Percentiles rank a stretch among this genome's conserved stretches.
Conservation (phyloP, 495 filamentous ascomycete genomes). For the Trichocladium uniseriatum region DNA sequence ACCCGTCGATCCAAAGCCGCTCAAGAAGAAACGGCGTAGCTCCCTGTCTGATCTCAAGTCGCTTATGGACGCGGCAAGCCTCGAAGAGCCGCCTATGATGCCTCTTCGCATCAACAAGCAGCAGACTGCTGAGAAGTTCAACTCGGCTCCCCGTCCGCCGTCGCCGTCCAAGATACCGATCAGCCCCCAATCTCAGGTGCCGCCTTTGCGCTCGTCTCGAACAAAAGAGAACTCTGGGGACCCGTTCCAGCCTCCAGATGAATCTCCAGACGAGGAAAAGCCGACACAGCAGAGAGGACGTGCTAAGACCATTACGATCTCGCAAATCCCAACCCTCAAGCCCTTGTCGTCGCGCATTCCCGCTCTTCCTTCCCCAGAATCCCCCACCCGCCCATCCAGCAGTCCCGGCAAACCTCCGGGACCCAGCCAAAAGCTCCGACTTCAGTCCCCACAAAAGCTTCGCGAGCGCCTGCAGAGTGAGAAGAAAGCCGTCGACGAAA, state of each 20-base stretch:
- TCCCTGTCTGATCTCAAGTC: constrained; percentile 81
- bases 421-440: constrained; percentile 58
- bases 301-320: constrained; percentile 36
- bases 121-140: constrained; percentile 51
- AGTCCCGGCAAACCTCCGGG: constrained; percentile 28
- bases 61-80: constrained; percentile 40
- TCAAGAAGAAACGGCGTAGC: constrained; percentile 77
- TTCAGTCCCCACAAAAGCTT: constrained; percentile 88
- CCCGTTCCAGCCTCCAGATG: constrained; percentile 16
- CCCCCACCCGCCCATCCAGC: constrained; percentile 24
- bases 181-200: constrained; percentile 27
- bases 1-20: constrained; percentile 29
- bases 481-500: constrained; percentile 59
- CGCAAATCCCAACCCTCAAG: constrained; percentile 39
- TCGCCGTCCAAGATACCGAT: constrained; percentile 38
- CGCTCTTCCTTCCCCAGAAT: constrained; percentile 15
- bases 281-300: constrained; percentile 19
- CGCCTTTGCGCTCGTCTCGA: constrained; percentile 25
- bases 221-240: constrained; percentile 37
- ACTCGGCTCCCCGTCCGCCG: constrained; percentile 30
- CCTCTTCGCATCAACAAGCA: constrained; percentile 44
- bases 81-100: constrained; percentile 34
- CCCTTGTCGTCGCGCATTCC: constrained; percentile 22
- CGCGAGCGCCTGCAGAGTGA: constrained; percentile 81
- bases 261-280: constrained; percentile 5